Evolutionary conservation across 2,329 filamentous ascomycete species (phyloP).

Genomic region (Cytospora chrysosperma): DNA sequence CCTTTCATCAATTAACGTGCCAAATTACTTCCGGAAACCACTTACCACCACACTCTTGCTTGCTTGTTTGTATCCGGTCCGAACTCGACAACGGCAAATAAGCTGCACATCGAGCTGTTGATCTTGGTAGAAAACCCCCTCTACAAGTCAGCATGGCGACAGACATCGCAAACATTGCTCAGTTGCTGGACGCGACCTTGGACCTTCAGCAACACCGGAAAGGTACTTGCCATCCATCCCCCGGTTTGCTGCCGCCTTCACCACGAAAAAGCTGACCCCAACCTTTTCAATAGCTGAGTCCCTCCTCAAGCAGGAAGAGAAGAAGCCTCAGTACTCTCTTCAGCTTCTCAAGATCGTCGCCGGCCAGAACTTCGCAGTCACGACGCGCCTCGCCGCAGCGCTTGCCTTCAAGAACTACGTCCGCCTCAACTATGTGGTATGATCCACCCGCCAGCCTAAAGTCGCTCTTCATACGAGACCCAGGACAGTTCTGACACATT

Average conservation of each 20-base stretch:
- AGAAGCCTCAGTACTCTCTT: constrained; percentile 84
- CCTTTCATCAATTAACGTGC: not conserved
- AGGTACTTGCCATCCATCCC: constrained; percentile 52
- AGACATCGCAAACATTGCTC: constrained; percentile 63
- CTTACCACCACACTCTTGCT: not conserved
- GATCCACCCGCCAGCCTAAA: constrained; percentile 29
- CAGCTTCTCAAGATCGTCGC: constrained; percentile 88
- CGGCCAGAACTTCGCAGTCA: constrained; percentile 66
- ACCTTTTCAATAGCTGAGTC: constrained; percentile 65
- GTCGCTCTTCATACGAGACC: not conserved
- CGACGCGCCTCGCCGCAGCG: constrained; percentile 82
- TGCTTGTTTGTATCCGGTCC: not conserved
- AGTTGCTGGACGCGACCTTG: constrained; percentile 86
- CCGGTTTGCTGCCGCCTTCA: not conserved
- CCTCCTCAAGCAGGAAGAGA: constrained; percentile 74
- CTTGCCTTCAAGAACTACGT: constrained; percentile 99
- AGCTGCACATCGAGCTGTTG: constrained; percentile 12
- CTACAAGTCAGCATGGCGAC: constrained; percentile 50
- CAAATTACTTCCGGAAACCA: not conserved
- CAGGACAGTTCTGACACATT: constrained; percentile 9
- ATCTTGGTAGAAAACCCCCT: constrained; percentile 1
- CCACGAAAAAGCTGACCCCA: constrained; percentile 9
- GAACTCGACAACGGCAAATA: constrained; percentile 1
- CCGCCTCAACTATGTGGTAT: constrained; percentile 82
- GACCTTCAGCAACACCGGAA: constrained; percentile 85